Evolutionary conservation across 2,329 filamentous ascomycete genomes (phyloP).

Genomic region (Pestalotiopsis sp.): DNA sequence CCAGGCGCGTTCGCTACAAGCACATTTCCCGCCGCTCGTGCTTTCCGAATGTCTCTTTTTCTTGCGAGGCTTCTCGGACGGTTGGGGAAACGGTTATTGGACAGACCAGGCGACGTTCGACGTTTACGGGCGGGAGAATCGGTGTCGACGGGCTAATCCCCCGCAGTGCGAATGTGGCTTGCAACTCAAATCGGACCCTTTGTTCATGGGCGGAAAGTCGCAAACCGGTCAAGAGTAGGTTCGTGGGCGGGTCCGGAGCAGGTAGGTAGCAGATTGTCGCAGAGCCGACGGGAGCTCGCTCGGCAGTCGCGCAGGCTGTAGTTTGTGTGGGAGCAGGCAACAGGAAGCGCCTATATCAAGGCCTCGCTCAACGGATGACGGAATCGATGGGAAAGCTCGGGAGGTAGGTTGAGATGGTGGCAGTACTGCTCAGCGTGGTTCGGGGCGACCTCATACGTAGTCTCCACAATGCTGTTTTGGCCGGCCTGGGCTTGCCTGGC

Average conservation of each 20-base stretch:
- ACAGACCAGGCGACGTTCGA: neutral
- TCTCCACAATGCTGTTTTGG: slow-evolving; percentile 5
- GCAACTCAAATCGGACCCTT: slow-evolving; percentile 1
- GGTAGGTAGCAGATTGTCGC: neutral
- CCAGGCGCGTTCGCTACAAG: slow-evolving; percentile 9
- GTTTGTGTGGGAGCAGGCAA: neutral
- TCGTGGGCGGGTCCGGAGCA: neutral
- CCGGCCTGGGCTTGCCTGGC: neutral
- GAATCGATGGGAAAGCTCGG: slow-evolving; percentile 10
- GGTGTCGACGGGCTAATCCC: slow-evolving; percentile 1
- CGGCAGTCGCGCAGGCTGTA: neutral
- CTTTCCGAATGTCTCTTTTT: neutral
- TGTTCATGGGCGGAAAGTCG: slow-evolving; percentile 8
- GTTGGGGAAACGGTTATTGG: neutral
- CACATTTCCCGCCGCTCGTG: slow-evolving; percentile 6
- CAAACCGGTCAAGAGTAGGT: neutral
- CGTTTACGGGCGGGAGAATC: neutral
- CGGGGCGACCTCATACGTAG: slow-evolving; percentile 4
- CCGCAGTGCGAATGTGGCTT: slow-evolving; percentile 7
- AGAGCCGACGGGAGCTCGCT: neutral
- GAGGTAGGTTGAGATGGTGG: slow-evolving; percentile 1
- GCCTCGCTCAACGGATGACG: slow-evolving; percentile 6
- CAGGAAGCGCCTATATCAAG: neutral
- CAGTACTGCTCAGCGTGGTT: neutral
- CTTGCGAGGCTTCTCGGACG: neutral